Evolutionary conservation across 2,329 filamentous ascomycete species (phyloP), one percentile per base, ranked within the genome.

Genomic region (Botryotinia calthae): DNA sequence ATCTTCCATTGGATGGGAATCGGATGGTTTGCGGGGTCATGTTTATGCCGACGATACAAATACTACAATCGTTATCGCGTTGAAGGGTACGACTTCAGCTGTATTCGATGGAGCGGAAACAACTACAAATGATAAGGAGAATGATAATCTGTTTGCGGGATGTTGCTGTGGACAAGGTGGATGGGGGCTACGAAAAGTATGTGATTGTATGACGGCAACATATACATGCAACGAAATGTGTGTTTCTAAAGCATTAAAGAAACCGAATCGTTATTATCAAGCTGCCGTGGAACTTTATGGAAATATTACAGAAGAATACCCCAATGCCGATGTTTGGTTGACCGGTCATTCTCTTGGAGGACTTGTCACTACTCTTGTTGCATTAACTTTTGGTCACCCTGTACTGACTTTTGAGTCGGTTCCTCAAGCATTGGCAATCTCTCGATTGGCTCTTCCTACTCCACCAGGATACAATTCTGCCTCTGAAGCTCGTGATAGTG

Each of bases 51-150:
- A 98, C 79, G 88, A 94, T 78, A 88, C 84, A 58, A 97, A 98
- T 82, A 88, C 88, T 58, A 98, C 95, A 2, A 87, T 98, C 67
- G 89, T 98, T 61, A 95, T 98, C 76, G 94, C 93, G 6, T 84
- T 98, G 72, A 98, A 98, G 83, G 95, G 95, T 71, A 97, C 94
- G 0, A 93, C 91, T 0, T 89, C 90, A 1, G 94, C 95, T 25
- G 89, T 98, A 9, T 98, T 97, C 79, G 95, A 98, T 81, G 95
- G 95, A n/a, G 92, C 94, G 51, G 95, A 94, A 65, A 98, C 95
- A 1, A 97, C 94, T 0, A 96, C 94, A 40, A 97, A 97, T 77
- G 95, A 98, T 84, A 98, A 98, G 84, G 85, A 94, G 79, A 98
- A 98, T 81, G 95, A 98, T 83, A 98, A 98, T 80, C 86, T 98